Evolutionary conservation across 495 filamentous ascomycete genomes (phyloP).

Genomic region (Aspergillus sparsus): DNA sequence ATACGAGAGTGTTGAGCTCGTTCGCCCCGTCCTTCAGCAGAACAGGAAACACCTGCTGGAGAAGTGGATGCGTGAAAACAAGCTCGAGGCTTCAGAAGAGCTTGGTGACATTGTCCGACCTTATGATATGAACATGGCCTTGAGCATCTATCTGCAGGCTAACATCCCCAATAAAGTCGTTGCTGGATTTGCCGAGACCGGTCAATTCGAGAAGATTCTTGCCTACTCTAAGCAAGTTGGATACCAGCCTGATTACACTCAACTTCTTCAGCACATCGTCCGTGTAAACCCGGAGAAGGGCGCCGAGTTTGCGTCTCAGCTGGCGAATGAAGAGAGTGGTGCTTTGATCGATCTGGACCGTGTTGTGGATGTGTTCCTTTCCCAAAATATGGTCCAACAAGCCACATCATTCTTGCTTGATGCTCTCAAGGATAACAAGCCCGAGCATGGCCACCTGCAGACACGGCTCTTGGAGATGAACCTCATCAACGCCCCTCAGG

Average conservation of each 20-base stretch:
- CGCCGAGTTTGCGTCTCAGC: conserved; percentile 83
- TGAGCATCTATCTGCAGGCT: conserved; percentile 83
- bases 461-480: conserved; percentile 98
- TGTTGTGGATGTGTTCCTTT: conserved; percentile 95
- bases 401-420: conserved; percentile 96
- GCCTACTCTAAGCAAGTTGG: conserved; percentile 80
- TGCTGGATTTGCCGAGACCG: conserved; percentile 90
- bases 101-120: conserved; percentile 89
- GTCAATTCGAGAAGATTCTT: conserved; percentile 93
- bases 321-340: conserved; percentile 83
- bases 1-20: conserved; percentile 91
- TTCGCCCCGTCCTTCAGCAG: conserved; percentile 86
- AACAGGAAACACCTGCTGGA: conserved; percentile 93
- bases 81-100: conserved; percentile 92
- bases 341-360: conserved; percentile 90
- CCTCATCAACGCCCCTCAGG: conserved; percentile 90
- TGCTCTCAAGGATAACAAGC: conserved; percentile 88
- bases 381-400: conserved; percentile 96
- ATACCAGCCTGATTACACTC: conserved; percentile 90
- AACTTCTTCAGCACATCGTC: conserved; percentile 87
- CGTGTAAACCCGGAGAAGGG: conserved; percentile 92
- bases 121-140: conserved; percentile 83
- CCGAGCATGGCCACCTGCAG: conserved; percentile 90
- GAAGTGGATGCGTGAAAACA: conserved; percentile 96
- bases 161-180: conserved; percentile 90